Evolutionary conservation across 2,329 filamentous ascomycete species (phyloP), one percentile per base, ranked within the genome.

Genomic region (Fusarium sp.): DNA sequence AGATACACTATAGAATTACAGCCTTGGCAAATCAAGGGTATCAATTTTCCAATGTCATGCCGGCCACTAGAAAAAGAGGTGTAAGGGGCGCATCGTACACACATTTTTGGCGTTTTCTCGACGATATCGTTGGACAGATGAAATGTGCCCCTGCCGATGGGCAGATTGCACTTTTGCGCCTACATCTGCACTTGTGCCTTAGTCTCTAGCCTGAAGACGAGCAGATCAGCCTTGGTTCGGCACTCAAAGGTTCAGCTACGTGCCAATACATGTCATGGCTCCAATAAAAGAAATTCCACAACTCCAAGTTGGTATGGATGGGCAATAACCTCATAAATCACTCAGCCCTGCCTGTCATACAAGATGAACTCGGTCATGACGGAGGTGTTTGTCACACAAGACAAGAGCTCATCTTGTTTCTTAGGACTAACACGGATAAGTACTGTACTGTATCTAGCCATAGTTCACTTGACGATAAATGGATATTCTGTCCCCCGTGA

Each of bases 311-410:
- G 66, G 48, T 48, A 67, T 66, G 59, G 51, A 56, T 62, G 33
- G 38, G 39, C 66, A 48, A 26, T 31, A 50, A 36, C 15, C 42
- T 53, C 38, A 42, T 42, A 36, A 57, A 69, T 66, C 55, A 43
- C 39, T 49, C 66, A 69, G 66, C 66, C 66, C 52, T 69, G 66
- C 43, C 48, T 18, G 60, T 45, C 38, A 64, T 50, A 24, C 50
- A 54, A 44, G 59, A 39, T 48, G 28, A 31, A 31, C 10, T 31
- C 50, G 31, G 36, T 17, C 38, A 43, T 52, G 20, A 63, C 46
- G 42, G 58, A 69, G 56, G 60, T 69, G 58, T 62, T 68, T 66
- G 58, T 45, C 36, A 18, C 46, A 36, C 44, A 34, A 40, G 7
- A 42, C 14, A 40, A 53, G 40, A 44, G 42, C 60, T 63, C 59